phyloP scores from a whole-genome alignment of 176 grass and related monocot species.

The Neostapfia colusana region DNA sequence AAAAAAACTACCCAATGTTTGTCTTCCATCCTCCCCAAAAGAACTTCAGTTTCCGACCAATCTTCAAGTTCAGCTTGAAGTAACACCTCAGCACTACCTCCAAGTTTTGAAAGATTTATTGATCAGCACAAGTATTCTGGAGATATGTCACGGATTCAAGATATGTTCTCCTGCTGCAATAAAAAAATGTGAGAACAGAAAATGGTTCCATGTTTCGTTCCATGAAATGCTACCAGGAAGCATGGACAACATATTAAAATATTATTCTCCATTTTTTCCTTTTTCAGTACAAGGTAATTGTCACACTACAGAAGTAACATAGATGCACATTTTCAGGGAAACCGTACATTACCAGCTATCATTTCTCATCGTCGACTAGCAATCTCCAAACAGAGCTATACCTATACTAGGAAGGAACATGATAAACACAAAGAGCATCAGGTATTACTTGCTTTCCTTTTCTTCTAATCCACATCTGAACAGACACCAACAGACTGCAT shows the following conservation, averaged over 20 bases:
- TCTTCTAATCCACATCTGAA: slow-evolving; percentile 14
- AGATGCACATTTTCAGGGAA: not conserved
- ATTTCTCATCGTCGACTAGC: slow-evolving; percentile 23
- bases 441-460: slow-evolving; percentile 32
- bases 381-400: slow-evolving; percentile 9
- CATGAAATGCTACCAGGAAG: not conserved
- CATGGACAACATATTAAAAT: not conserved
- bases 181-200: slow-evolving; percentile 31
- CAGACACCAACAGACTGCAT: slow-evolving; percentile 1
- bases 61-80: not conserved
- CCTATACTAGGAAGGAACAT: slow-evolving; percentile 20
- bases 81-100: not conserved
- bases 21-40: not conserved
- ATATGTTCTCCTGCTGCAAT: not conserved
- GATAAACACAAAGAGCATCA: slow-evolving; percentile 13
- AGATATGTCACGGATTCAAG: too few relatives aligned
- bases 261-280: not conserved
- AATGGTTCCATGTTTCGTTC: slow-evolving; percentile 12
- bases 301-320: not conserved
- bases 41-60: not conserved
- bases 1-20: too few relatives aligned
- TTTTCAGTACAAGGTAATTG: slow-evolving; percentile 12
- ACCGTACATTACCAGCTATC: not conserved
- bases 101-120: not conserved
- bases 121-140: not conserved